phyloP scores from a whole-genome alignment of 2,329 filamentous ascomycete species.

The Nemania serpens region DNA sequence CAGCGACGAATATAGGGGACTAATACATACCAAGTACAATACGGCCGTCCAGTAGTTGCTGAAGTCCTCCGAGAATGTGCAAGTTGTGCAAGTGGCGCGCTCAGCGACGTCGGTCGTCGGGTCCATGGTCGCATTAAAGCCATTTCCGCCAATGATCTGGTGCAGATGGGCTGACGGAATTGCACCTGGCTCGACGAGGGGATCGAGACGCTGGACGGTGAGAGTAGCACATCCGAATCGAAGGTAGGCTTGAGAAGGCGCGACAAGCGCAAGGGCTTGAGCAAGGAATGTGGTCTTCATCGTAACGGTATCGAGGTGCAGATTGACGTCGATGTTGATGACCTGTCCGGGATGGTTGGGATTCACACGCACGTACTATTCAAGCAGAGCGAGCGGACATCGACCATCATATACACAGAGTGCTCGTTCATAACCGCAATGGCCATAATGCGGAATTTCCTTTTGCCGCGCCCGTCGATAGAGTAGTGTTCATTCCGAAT shows the following conservation, averaged over 20 bases:
- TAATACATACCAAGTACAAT: slow-evolving; percentile 34
- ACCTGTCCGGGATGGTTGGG: slow-evolving; percentile 21
- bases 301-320: slow-evolving; percentile 42
- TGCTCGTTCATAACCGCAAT: slow-evolving; percentile 12
- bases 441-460: slow-evolving; percentile 20
- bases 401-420: slow-evolving; percentile 21
- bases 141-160: slow-evolving; percentile 38
- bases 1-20: slow-evolving; percentile 13
- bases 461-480: slow-evolving; percentile 33
- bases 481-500: slow-evolving; percentile 33
- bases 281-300: slow-evolving; percentile 35
- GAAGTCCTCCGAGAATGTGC: slow-evolving; percentile 42
- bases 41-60: slow-evolving; percentile 39
- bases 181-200: slow-evolving; percentile 36
- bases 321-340: slow-evolving; percentile 29
- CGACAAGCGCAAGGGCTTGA: slow-evolving; percentile 34
- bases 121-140: slow-evolving; percentile 38
- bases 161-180: slow-evolving; percentile 37
- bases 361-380: slow-evolving; percentile 16
- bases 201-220: slow-evolving; percentile 37
- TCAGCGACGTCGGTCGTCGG: slow-evolving; percentile 35
- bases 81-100: slow-evolving; percentile 43
- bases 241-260: slow-evolving; percentile 36
- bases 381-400: slow-evolving; percentile 19
- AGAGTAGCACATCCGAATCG: slow-evolving; percentile 38